Conservation (phyloP, 208 protist genomes). For the Perkinsela sp. region DNA sequence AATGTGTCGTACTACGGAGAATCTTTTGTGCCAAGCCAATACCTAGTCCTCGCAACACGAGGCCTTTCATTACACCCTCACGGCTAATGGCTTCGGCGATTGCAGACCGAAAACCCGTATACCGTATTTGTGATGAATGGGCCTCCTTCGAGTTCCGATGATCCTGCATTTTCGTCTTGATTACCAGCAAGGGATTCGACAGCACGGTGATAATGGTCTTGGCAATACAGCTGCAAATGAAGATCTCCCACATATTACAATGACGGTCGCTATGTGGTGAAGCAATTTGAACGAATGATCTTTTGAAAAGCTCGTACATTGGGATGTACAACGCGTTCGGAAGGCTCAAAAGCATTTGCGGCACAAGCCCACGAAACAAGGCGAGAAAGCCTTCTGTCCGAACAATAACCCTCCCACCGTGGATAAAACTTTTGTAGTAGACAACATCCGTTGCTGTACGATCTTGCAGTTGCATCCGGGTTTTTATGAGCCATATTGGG, state of each 20-base stretch:
- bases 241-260: background rate
- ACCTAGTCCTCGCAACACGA: background rate
- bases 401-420: constrained; percentile 4
- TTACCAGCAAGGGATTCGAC: constrained; percentile 1
- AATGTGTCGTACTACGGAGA: background rate
- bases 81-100: background rate
- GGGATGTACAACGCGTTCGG: constrained; percentile 1
- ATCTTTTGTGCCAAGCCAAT: background rate
- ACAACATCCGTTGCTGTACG: background rate
- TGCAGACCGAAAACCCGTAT: background rate
- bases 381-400: constrained; percentile 3
- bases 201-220: background rate
- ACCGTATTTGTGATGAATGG: background rate
- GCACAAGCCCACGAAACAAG: constrained; percentile 4
- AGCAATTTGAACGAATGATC: background rate
- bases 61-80: background rate
- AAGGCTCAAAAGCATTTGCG: constrained; percentile 1
- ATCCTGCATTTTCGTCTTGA: constrained; percentile 1
- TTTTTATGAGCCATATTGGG: constrained; percentile 26
- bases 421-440: constrained; percentile 3
- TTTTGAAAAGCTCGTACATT: constrained; percentile 1
- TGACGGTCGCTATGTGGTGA: background rate
- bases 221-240: background rate
- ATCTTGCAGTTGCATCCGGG: constrained; percentile 11
- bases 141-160: background rate